Evolutionary conservation across 495 filamentous ascomycete species (phyloP).

Genomic region (Oidiodendron maius): DNA sequence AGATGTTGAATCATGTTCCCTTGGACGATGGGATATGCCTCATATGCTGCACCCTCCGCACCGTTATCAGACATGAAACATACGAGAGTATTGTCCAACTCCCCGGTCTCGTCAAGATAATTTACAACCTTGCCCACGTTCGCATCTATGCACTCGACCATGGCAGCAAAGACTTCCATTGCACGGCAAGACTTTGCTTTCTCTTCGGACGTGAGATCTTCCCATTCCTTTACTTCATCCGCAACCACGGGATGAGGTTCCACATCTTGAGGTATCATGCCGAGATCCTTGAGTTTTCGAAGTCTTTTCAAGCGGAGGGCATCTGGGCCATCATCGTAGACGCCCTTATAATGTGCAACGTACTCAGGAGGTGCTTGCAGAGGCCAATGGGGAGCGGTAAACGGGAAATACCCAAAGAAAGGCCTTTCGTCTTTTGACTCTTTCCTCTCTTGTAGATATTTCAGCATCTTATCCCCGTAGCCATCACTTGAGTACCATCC

Average conservation of each 20-base stretch:
- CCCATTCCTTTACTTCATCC: slow-evolving; percentile 42
- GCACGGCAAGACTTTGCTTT: slow-evolving; percentile 44
- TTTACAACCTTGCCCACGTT: slow-evolving; percentile 57
- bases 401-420: slow-evolving; percentile 57
- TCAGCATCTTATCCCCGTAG: slow-evolving; percentile 46
- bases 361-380: slow-evolving; percentile 34
- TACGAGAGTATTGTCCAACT: slow-evolving; percentile 59
- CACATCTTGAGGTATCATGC: slow-evolving; percentile 45
- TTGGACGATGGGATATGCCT: slow-evolving; percentile 49
- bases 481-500: slow-evolving; percentile 51
- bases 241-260: slow-evolving; percentile 50
- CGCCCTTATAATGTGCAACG: slow-evolving; percentile 29
- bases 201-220: slow-evolving; percentile 42
- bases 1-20: slow-evolving; percentile 44
- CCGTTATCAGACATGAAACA: slow-evolving; percentile 63
- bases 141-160: slow-evolving; percentile 58
- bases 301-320: slow-evolving; percentile 46
- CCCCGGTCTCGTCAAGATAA: slow-evolving; percentile 48
- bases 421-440: slow-evolving; percentile 38
- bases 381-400: slow-evolving; percentile 58
- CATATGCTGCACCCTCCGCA: slow-evolving; percentile 56
- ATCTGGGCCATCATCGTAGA: slow-evolving; percentile 52
- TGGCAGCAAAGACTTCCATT: slow-evolving; percentile 59
- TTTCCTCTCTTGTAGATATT: slow-evolving; percentile 48
- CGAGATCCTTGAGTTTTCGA: slow-evolving; percentile 42